Evolutionary conservation across 2,329 filamentous ascomycete genomes (phyloP).

Genomic region (Fusarium tuaranense): DNA sequence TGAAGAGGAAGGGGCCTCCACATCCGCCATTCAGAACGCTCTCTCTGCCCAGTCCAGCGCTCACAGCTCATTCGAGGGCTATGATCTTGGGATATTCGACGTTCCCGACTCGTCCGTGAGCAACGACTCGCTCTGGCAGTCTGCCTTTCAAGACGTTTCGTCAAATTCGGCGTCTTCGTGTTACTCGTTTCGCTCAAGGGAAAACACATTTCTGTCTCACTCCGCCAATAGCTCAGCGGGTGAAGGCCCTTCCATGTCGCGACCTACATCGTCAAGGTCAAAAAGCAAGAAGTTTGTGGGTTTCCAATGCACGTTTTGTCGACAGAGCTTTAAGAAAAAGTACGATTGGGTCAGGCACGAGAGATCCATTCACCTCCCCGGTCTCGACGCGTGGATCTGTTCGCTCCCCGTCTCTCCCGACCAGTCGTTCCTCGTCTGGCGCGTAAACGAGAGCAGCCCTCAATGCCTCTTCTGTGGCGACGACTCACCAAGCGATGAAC

Average conservation of each 20-base stretch:
- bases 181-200: constrained; percentile 35
- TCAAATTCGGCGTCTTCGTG: constrained; percentile 46
- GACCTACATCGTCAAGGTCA: constrained; percentile 26
- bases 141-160: constrained; percentile 35
- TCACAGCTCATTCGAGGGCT: constrained; percentile 31
- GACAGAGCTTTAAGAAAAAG: constrained; percentile 53
- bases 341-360: constrained; percentile 62
- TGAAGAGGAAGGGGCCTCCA: constrained; percentile 56
- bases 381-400: constrained; percentile 62
- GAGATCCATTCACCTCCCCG: constrained; percentile 60
- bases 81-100: constrained; percentile 35
- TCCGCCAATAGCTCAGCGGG: constrained; percentile 40
- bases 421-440: constrained; percentile 60
- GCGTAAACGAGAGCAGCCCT: constrained; percentile 58
- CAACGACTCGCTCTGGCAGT: constrained; percentile 45
- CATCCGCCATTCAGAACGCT: constrained; percentile 53
- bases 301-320: constrained; percentile 55
- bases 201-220: constrained; percentile 27
- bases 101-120: constrained; percentile 48
- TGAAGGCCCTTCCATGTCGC: constrained; percentile 26
- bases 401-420: constrained; percentile 50
- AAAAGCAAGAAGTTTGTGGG: constrained; percentile 32
- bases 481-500: constrained; percentile 48
- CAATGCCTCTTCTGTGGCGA: constrained; percentile 56
- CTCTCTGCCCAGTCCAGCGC: constrained; percentile 29